Conservation (phyloP, 2,329 filamentous ascomycete genomes). For the Geoglossum cookeanum region DNA sequence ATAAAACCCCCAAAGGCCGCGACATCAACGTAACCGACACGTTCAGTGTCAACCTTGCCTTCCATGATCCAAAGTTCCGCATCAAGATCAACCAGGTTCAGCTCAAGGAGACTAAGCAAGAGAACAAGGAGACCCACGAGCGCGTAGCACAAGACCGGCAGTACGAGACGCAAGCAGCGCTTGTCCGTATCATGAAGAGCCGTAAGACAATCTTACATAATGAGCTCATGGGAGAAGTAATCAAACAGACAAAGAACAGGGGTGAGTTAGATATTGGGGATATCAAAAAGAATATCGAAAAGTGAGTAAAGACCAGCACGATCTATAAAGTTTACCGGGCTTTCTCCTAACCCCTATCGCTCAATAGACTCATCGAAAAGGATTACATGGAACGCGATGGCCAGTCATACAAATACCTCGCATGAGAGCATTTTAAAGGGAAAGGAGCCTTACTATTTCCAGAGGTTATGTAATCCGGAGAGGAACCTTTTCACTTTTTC, state of each 20-base stretch:
- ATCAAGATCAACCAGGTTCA: conserved; percentile 99
- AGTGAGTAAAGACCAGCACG: conserved; percentile 31
- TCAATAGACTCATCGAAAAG: conserved; percentile 62
- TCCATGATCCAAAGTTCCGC: conserved; percentile 64
- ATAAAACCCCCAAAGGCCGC: conserved; percentile 66
- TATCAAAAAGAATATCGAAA: conserved; percentile 96
- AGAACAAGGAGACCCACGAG: conserved; percentile 88
- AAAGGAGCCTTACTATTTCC: too few relatives aligned
- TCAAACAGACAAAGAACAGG: conserved; percentile 69
- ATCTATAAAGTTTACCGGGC: too few relatives aligned
- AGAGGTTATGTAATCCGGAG: not conserved
- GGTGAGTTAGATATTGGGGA: conserved; percentile 70
- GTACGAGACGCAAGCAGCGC: conserved; percentile 91
- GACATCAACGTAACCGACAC: conserved; percentile 65
- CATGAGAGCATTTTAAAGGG: conserved; percentile 23
- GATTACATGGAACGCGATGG: conserved; percentile 72
- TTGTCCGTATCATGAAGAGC: conserved; percentile 94
- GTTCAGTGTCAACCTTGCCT: conserved; percentile 63
- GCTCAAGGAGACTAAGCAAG: conserved; percentile 83
- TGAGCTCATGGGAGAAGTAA: conserved; percentile 82
- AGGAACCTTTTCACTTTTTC: not conserved
- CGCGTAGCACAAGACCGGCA: conserved; percentile 75
- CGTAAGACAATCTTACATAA: conserved; percentile 70
- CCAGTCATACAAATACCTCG: conserved; percentile 52
- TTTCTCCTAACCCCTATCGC: not conserved